Percentiles rank a stretch among this genome's conserved stretches.
These are phyloP conservation scores for Diutina neorugosa DNA, from an alignment of 1,139 yeast species.

Conservation along the genomic window DNA sequence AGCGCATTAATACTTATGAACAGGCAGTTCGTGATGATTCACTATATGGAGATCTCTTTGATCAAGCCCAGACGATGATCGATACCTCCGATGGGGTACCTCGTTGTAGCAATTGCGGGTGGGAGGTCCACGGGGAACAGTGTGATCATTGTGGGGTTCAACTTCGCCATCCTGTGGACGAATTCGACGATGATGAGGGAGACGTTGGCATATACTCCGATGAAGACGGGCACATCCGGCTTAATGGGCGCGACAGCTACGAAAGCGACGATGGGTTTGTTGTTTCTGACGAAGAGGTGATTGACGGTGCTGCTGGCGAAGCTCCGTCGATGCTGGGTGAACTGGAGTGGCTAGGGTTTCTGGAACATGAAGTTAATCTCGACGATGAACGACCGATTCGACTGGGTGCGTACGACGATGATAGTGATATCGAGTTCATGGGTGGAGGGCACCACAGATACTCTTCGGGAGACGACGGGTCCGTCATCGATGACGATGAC, in stretches of 20 bases:
- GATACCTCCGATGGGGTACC: conserved; percentile 69
- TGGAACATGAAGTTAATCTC: neutral
- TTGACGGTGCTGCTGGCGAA: neutral
- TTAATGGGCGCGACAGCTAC: conserved; percentile 9
- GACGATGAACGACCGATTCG: neutral
- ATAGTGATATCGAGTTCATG: neutral
- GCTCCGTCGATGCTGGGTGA: neutral
- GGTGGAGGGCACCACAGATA: neutral
- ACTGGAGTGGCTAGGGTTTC: neutral
- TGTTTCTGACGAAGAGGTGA: conserved; percentile 6
- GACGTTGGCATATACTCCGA: neutral
- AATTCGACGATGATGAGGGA: conserved; percentile 7
- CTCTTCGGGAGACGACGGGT: neutral
- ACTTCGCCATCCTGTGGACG: conserved; percentile 20
- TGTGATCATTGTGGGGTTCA: conserved; percentile 45
- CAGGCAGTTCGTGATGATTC: conserved; percentile 22
- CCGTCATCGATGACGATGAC: neutral
- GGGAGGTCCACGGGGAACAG: conserved; percentile 57
- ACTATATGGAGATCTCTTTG: conserved; percentile 40
- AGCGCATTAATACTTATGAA: conserved; percentile 21
- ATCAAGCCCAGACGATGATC: conserved; percentile 36
- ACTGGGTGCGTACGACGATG: neutral
- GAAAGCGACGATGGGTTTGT: conserved; percentile 16
- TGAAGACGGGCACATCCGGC: neutral
- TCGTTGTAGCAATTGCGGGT: conserved; percentile 68